Conservation (phyloP, 2,329 filamentous ascomycete genomes). For the Xylaria sp. region DNA sequence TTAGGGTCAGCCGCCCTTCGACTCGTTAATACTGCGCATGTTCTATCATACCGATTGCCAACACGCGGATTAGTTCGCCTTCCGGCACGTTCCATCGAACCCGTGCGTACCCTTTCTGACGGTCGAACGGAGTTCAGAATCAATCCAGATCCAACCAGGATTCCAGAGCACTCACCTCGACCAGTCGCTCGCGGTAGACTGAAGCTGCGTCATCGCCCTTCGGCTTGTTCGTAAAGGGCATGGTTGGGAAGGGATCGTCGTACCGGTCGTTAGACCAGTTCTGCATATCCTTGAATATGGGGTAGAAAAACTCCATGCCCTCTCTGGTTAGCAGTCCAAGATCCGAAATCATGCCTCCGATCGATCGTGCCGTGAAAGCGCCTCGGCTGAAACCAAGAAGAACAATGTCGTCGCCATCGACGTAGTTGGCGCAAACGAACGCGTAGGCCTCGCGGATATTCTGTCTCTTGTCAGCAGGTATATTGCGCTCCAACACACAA, state of each 20-base stretch:
- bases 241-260: slow-evolving; percentile 42
- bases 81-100: slow-evolving; percentile 35
- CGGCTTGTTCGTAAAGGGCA: slow-evolving; percentile 46
- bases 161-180: slow-evolving; percentile 31
- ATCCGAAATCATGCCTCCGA: slow-evolving; percentile 48
- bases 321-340: slow-evolving; percentile 49
- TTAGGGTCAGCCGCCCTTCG: slow-evolving; percentile 12
- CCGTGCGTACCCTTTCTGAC: slow-evolving; percentile 36
- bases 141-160: neutral
- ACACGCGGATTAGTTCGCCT: slow-evolving; percentile 42
- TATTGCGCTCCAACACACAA: neutral
- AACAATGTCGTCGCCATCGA: slow-evolving; percentile 51
- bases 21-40: neutral
- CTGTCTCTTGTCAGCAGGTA: slow-evolving; percentile 20
- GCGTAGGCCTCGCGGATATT: slow-evolving; percentile 58
- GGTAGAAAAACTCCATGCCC: slow-evolving; percentile 50
- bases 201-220: slow-evolving; percentile 39
- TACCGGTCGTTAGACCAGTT: slow-evolving; percentile 45
- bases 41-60: slow-evolving; percentile 36
- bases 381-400: slow-evolving; percentile 54
- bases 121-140: slow-evolving; percentile 6
- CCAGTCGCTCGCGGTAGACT: slow-evolving; percentile 41
- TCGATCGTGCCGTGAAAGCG: slow-evolving; percentile 53
- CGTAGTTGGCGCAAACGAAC: slow-evolving; percentile 58
- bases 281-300: slow-evolving; percentile 53